Evolutionary conservation across 352 stramenopile species (phyloP), one percentile per base, ranked within the genome.

Genomic region (Globisporangium canariense): DNA sequence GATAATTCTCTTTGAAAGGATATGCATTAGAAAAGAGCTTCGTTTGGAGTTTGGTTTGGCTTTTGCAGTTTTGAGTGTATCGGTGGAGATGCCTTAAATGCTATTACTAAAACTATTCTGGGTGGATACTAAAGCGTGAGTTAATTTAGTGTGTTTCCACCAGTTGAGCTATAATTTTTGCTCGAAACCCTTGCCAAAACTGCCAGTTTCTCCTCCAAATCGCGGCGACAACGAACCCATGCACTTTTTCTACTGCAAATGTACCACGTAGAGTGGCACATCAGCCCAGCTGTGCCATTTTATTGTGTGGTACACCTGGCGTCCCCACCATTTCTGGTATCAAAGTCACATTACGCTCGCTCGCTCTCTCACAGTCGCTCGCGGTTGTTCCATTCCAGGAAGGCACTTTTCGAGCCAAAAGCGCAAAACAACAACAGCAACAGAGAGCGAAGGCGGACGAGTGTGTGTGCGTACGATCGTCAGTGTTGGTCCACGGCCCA

Each of bases 391-490:
- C 22, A 56, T 36, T 22, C 25, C 50, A 56, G 30, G 30, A 34
- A 22, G 5, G 25, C 50, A 56, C 25, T 56, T 56, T 38, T 25
- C 50, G 50, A 56, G 50, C 50, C 50, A 56, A 56, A 38, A 36
- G 28, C 50, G 10, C 20, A 50, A n/a, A 47, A 22, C 41, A 20
- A n/a, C 6, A 50, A 50, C n/a, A 56, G 25, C 50, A 3, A 36
- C 14, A 36, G 22, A n/a, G 7, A 34, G 47, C 22, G 22, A 18
- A 7, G 11, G 43, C 6, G 43, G 41, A 47, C 30, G 50, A 36
- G 49, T 54, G 49, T 54, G 20, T 36, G 25, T 40, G 50, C 14
- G 25, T 56, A 22, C 28, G 25, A 56, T 22, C 28, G 50, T 36
- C 50, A 38, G 50, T 40, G 50, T 40, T 40, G 50, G 50, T 56